Base-by-base conservation (phyloP, 768 basidiomycete species). In the Amanita brunnescens region DNA sequence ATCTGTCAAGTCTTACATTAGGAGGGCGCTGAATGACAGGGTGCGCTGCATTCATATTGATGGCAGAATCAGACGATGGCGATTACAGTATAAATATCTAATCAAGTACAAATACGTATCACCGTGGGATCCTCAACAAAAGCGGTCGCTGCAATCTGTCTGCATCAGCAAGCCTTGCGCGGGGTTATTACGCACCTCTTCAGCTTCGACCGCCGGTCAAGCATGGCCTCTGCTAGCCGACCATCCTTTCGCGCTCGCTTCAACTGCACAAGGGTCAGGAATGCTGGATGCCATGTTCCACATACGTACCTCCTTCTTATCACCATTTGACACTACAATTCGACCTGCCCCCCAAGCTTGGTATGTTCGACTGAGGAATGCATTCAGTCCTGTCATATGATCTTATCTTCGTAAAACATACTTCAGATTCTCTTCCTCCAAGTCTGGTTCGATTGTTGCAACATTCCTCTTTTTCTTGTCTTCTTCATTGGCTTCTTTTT, bases 261-360 rank as follows among this genome's bases (percentile, higher is more conserved):
- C 45, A 95, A 75, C 83, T 91, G 53, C 21, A 34, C 23, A 16
- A 32, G 47, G 26, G 52, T 52, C 43, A 49, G 32, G 55, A 38
- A 24, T 13, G 44, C 47, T 14, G 5, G 23, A 26, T 44, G 24
- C 50, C 44, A 37, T 53, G 39, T 20, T 52, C 20, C 20, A 12
- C 41, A 38, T 58, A n/a, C 77, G 12, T 54, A 85, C 89, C 70
- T 84, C 86, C 64, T 78, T 80, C 68, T 81, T 85, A 58, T 92
- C 91, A 0, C 75, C 78, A 0, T 57, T 61, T 1, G 90, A 89
- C 18, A 83, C 75, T 5, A 94, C 70, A 14, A 79, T 79, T 30
- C 83, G 73, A 3, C 88, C 85, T 18, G 87, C 85, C 20, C 91
- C 91, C 87, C 92, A 91, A 0, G 90, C 76, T 59, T 94, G 91